A percentile compares a stretch with the other conserved stretches of the same genome.
phyloP scores from a whole-genome alignment of 2,329 filamentous ascomycete genomes.

The Hirsutella thompsonii region DNA sequence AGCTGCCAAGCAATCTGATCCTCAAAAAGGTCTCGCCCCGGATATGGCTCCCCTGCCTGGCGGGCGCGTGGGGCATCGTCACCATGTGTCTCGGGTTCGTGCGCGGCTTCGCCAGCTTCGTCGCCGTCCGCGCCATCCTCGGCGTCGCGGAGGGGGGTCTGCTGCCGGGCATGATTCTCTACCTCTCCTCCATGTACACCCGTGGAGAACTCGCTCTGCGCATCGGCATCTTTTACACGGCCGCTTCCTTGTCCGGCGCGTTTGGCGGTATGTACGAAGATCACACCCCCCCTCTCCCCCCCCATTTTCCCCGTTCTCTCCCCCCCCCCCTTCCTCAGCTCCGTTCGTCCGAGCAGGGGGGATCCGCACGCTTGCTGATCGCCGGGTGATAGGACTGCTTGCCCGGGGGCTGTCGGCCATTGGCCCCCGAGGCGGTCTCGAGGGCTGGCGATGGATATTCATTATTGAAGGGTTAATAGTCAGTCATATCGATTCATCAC shows the following conservation, averaged over 20 bases:
- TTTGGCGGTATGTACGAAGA: slow-evolving; percentile 30
- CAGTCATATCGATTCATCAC: slow-evolving; percentile 9
- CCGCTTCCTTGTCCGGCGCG: slow-evolving; percentile 50
- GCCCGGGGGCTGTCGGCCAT: slow-evolving; percentile 50
- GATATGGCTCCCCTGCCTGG: slow-evolving; percentile 46
- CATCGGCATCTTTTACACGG: slow-evolving; percentile 56
- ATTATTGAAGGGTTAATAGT: slow-evolving; percentile 44
- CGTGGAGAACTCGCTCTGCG: slow-evolving; percentile 46
- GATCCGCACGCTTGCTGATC: not conserved
- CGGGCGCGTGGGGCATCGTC: slow-evolving; percentile 43
- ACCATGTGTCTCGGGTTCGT: slow-evolving; percentile 45
- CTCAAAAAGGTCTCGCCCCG: slow-evolving; percentile 47
- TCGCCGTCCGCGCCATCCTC: slow-evolving; percentile 46
- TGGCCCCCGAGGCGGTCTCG: slow-evolving; percentile 36
- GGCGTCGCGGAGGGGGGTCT: slow-evolving; percentile 53
- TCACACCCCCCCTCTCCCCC: too few species aligned
- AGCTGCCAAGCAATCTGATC: slow-evolving; percentile 51
- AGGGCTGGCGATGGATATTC: slow-evolving; percentile 51
- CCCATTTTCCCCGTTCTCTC: too few species aligned
- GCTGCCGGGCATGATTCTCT: slow-evolving; percentile 55
- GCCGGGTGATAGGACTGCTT: slow-evolving; percentile 24
- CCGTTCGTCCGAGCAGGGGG: too few species aligned
- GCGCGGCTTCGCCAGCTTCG: slow-evolving; percentile 39
- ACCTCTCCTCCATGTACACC: slow-evolving; percentile 50
- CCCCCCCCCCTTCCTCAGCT: too few species aligned